phyloP scores from a whole-genome alignment of 345 rosid genomes.

The Pelargonium nanum region DNA sequence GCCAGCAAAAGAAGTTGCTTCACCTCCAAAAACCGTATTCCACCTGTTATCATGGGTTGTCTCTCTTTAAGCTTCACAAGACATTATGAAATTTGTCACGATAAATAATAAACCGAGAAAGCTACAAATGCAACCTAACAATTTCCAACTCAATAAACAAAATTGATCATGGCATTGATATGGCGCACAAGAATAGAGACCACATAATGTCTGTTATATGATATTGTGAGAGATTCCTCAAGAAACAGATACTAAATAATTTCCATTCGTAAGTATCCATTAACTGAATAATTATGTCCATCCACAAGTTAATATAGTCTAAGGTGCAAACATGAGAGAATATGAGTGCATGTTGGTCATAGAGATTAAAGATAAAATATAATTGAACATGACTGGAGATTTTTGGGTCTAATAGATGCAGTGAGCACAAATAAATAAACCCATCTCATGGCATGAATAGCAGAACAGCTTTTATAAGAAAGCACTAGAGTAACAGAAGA shows the following conservation, averaged over 20 bases:
- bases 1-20: conserved; percentile 67
- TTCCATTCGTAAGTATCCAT: not conserved
- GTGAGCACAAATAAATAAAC: conserved; percentile 1
- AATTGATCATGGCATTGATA: not conserved
- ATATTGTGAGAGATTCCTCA: not conserved
- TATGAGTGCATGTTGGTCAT: not conserved
- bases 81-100: not conserved
- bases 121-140: not conserved
- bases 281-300: not conserved
- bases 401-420: not conserved
- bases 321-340: not conserved
- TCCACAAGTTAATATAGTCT: not conserved
- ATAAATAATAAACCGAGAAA: not conserved
- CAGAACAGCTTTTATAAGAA: conserved; percentile 6
- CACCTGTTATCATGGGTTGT: conserved; percentile 32
- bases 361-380: not conserved
- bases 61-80: conserved; percentile 43
- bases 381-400: not conserved
- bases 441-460: not conserved
- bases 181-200: not conserved
- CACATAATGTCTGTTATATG: not conserved
- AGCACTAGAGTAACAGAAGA: not conserved
- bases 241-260: not conserved
- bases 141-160: not conserved
- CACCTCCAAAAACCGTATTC: conserved; percentile 60